Base-by-base conservation (phyloP, 495 filamentous ascomycete species). In the Poronia punctata region DNA sequence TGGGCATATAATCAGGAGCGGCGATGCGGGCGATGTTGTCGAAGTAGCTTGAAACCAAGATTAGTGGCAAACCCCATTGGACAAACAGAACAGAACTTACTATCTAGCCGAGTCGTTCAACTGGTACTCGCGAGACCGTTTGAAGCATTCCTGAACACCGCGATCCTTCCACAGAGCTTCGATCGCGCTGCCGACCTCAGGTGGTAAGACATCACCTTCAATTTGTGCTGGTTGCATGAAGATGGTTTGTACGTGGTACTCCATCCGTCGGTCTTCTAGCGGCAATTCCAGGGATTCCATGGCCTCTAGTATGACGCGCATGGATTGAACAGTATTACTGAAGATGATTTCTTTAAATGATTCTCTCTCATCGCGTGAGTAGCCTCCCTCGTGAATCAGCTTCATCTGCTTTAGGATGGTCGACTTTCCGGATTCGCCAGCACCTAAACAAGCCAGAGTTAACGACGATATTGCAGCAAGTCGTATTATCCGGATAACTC, bases 321-420 rank as follows among this genome's bases (percentile, higher is more conserved):
- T 94, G 29, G 86, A 95, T 72, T 89, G 90, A 19, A 92, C 87
- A 15, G 87, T 93, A 67, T 96, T 95, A 75, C 87, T 94, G 77
- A 95, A 95, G 68, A 96, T 95, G 65, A 95, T 94, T 66, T 94
- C 88, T 62, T 93, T 92, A 81, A 84, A 85, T 16, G 82, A 84
- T 58, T 88, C 83, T 43, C 83, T 73, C 64, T 88, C 83, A 54
- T 83, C 80, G 62, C 79, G 79, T 38, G 78, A 83, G 60, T 86
- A 88, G 48, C 83, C 83, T 44, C 83, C 83, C 57, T 85, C 81
- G 61, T 88, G 80, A 53, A 88, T 88, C 40, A 88, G 75, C 67
- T 86, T 96, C 92, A 98, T 98, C 79, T 98, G 92, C 72, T 98
- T 98, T 42, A 98, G 75, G 57, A 98, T 96, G 9, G 92, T 98